A percentile compares a stretch with the other conserved stretches of the same genome.
Conservation (phyloP, 495 filamentous ascomycete species). For the Aspergillus diversus region DNA sequence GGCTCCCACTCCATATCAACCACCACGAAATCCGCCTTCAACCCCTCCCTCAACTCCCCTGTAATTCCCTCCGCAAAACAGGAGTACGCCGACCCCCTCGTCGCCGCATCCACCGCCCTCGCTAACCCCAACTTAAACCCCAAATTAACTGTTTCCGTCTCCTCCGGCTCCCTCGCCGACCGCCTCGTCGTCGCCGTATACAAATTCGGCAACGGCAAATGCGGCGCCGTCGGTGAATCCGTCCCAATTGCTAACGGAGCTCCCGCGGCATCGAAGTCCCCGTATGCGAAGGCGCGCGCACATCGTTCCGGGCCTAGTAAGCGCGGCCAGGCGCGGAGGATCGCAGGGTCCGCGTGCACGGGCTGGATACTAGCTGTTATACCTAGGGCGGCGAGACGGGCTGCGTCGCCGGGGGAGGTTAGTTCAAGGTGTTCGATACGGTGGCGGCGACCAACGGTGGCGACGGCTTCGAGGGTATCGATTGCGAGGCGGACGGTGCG, state of each 20-base stretch:
- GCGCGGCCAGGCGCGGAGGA: conserved; percentile 60
- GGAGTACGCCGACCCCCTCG: conserved; percentile 60
- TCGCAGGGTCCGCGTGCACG: conserved; percentile 65
- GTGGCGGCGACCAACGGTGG: conserved; percentile 45
- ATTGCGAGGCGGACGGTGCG: conserved; percentile 57
- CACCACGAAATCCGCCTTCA: conserved; percentile 60
- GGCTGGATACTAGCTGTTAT: conserved; percentile 69
- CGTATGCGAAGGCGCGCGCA: conserved; percentile 62
- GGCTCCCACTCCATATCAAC: conserved; percentile 60
- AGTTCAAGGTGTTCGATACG: conserved; percentile 68
- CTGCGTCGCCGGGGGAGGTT: conserved; percentile 54
- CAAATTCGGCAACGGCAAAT: conserved; percentile 57
- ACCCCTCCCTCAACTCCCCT: conserved; percentile 52
- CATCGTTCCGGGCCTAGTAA: conserved; percentile 57
- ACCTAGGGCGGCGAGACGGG: conserved; percentile 53
- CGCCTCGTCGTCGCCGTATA: conserved; percentile 63
- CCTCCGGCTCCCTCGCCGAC: conserved; percentile 55
- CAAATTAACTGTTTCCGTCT: conserved; percentile 52
- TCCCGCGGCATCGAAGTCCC: conserved; percentile 58
- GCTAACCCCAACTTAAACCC: conserved; percentile 55
- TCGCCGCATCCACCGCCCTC: conserved; percentile 57
- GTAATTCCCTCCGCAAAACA: conserved; percentile 58
- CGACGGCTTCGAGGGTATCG: conserved; percentile 48
- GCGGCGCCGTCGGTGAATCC: conserved; percentile 64
- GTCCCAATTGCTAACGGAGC: conserved; percentile 61